Base-by-base conservation (phyloP, 176 grass and related monocot species). In the Oropetium thomaeum region DNA sequence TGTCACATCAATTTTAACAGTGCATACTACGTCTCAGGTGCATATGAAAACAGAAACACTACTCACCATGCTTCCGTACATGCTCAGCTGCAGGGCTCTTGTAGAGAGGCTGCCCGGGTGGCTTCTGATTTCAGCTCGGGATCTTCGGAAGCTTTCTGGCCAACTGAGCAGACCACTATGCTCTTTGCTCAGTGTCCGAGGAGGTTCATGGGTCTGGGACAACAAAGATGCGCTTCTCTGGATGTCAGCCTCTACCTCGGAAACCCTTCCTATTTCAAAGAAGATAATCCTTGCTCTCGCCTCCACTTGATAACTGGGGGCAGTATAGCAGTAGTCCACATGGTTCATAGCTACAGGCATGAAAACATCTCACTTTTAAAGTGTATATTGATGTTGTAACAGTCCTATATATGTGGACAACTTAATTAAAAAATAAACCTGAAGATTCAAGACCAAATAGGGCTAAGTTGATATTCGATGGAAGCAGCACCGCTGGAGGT, bases 61-160 rank as follows among this genome's bases (percentile, higher is more conserved):
- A 22, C 71, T 17, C 76, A 98, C 95, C 91, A 86, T 92, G 86
- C 90, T 89, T 29, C 95, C 95, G 31, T 93, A 97, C 68, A 87
- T 93, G 88, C 91, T 97, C 78, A 97, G 45, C 31, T 93, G 83
- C 78, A 97, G 64, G 29, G 95, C 95, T 81, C 81, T 88, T 14
- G 91, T 76, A 44, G 91, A 89, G 62, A 93, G 81, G 81, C 84
- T 85, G 52, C 41, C 47, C 8, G 74, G 43, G 12, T 81, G 79
- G 64, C 79, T 83, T 28, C 54, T 55, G 29, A 71, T 70, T 69
- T 93, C 88, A 31, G 67, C 60, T 20, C 67, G 70, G 0, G 78
- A 49, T 62, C 69, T 94, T 27, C 69, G 69, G 60, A 92, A 88
- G 87, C 82, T 89, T 38, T 98, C 91, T 1, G 91, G 95, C 95